Evolutionary conservation across 148 eudicot species (phyloP).

Genomic region (Nepenthes gracilis): DNA sequence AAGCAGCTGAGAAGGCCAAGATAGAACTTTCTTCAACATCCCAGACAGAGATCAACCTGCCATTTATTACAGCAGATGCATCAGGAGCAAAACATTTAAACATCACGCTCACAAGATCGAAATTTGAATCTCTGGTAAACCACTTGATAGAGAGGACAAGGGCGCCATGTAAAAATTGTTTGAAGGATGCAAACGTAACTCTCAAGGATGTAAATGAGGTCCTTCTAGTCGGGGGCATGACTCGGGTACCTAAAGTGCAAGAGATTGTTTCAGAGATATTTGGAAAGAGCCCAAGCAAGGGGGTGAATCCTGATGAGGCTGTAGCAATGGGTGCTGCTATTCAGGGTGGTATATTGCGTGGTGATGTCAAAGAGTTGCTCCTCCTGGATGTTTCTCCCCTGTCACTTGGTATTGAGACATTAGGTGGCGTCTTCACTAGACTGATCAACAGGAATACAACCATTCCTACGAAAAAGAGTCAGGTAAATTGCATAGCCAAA

Average conservation of each 20-base stretch:
- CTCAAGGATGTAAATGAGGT: constrained; percentile 77
- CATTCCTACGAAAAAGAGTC: constrained; percentile 94
- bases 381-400: constrained; percentile 94
- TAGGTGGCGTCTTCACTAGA: constrained; percentile 90
- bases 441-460: constrained; percentile 85
- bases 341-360: constrained; percentile 95
- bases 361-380: constrained; percentile 91
- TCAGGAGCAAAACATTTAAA: constrained; percentile 93
- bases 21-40: constrained; percentile 89
- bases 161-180: constrained; percentile 64
- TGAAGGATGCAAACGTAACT: constrained; percentile 84
- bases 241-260: constrained; percentile 89
- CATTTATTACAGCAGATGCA: constrained; percentile 85
- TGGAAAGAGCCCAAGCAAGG: constrained; percentile 89
- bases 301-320: constrained; percentile 95
- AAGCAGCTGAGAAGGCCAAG: constrained; percentile 96
- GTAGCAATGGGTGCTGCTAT: constrained; percentile 99
- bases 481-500: constrained; percentile 28
- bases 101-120: constrained; percentile 81
- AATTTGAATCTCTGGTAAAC: constrained; percentile 74
- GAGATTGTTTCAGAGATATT: constrained; percentile 70
- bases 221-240: constrained; percentile 96
- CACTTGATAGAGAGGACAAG: constrained; percentile 80
- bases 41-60: constrained; percentile 88
- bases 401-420: constrained; percentile 90